Percentiles rank a stretch among this genome's conserved stretches.
Conservation (phyloP, 345 rosid species). For the Crucihimalaya himalaica region DNA sequence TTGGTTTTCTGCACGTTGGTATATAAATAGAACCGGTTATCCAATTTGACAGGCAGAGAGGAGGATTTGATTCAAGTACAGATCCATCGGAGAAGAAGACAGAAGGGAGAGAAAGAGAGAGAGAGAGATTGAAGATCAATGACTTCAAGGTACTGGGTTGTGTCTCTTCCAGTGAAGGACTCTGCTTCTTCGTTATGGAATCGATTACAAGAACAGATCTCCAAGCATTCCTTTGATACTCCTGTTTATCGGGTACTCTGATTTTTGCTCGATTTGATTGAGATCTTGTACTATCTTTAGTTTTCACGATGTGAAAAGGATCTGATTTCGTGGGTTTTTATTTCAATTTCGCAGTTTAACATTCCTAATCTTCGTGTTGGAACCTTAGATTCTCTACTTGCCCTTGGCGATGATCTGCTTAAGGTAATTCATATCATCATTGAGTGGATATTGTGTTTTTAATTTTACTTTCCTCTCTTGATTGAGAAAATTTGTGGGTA, state of each 20-base stretch:
- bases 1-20: background rate
- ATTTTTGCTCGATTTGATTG: slow-evolving; percentile 6
- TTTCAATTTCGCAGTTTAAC: slow-evolving; percentile 63
- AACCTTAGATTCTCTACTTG: slow-evolving; percentile 92
- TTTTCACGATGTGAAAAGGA: background rate
- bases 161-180: slow-evolving; percentile 84
- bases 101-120: background rate
- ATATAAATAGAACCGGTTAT: slow-evolving; percentile 36
- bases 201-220: slow-evolving; percentile 84
- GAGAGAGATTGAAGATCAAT: slow-evolving; percentile 41
- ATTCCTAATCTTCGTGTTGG: slow-evolving; percentile 98
- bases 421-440: slow-evolving; percentile 51
- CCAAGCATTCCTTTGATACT: slow-evolving; percentile 93
- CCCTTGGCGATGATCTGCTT: slow-evolving; percentile 93
- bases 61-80: slow-evolving; percentile 30
- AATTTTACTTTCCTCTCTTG: background rate
- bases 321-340: background rate
- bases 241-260: slow-evolving; percentile 82
- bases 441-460: background rate
- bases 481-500: slow-evolving; percentile 9
- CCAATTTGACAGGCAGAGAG: slow-evolving; percentile 36
- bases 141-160: slow-evolving; percentile 93
- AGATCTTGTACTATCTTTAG: slow-evolving; percentile 12
- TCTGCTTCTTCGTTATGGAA: slow-evolving; percentile 81
- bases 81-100: slow-evolving; percentile 38